Conservation (phyloP, 495 filamentous ascomycete genomes). For the Tirmania nivea region DNA sequence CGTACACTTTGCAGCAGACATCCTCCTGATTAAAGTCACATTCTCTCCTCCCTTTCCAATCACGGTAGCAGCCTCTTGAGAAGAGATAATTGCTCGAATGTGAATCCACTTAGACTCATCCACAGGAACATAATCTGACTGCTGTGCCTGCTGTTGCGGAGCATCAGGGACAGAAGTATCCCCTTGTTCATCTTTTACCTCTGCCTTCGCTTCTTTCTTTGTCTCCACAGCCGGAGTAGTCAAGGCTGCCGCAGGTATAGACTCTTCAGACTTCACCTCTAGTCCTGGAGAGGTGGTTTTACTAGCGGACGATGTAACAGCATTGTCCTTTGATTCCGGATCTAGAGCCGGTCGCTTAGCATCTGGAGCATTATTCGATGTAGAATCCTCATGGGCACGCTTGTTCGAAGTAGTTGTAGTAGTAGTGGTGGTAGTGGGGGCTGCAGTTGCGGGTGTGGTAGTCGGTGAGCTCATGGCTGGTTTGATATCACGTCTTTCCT, state of each 20-base stretch:
- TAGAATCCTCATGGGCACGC: conserved; percentile 92
- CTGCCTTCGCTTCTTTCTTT: conserved; percentile 26
- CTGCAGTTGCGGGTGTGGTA: conserved; percentile 29
- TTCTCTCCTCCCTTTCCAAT: conserved; percentile 99
- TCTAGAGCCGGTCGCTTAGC: conserved; percentile 92
- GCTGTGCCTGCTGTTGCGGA: conserved; percentile 26
- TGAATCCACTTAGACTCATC: conserved; percentile 96
- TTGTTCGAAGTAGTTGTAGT: conserved; percentile 44
- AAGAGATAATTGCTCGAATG: conserved; percentile 85
- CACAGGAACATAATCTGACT: conserved; percentile 32
- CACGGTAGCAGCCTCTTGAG: conserved; percentile 86
- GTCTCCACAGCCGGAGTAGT: conserved; percentile 11
- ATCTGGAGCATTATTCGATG: conserved; percentile 78
- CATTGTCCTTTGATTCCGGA: conserved; percentile 2
- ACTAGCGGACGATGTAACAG: conserved; percentile 21
- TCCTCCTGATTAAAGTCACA: conserved; percentile 74
- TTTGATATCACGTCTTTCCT: conserved; percentile 15
- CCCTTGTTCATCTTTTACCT: conserved; percentile 34
- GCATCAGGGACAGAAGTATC: conserved; percentile 59
- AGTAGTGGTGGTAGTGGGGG: conserved; percentile 37
- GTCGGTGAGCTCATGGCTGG: conserved; percentile 11
- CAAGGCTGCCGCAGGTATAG: conserved; percentile 21
- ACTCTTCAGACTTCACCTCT: conserved; percentile 11
- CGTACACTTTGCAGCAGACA: conserved; percentile 91
- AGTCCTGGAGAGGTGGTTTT: conserved; percentile 24